A percentile compares a stretch with the other conserved stretches of the same genome.
Conservation (phyloP, 2,329 filamentous ascomycete species). For the Mariannaea sp. region DNA sequence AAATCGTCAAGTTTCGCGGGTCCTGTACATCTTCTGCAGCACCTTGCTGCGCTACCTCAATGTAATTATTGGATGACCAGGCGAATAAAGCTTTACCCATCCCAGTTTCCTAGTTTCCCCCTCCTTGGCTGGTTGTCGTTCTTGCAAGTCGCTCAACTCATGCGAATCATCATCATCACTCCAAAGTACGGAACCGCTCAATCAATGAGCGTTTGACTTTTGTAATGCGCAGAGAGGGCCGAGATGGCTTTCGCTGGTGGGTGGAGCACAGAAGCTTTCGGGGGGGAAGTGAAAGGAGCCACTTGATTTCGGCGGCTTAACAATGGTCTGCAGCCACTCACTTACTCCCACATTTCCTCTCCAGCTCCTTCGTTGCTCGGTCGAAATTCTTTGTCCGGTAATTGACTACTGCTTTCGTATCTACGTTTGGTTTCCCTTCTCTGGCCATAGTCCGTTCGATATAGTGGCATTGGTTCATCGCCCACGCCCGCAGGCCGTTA, state of each 20-base stretch:
- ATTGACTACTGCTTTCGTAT: neutral
- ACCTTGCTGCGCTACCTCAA: constrained; percentile 18
- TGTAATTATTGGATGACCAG: neutral
- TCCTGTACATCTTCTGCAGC: constrained; percentile 21
- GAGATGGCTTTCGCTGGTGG: constrained; percentile 12
- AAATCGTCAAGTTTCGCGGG: constrained; percentile 16
- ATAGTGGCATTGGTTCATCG: neutral
- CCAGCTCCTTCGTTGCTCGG: neutral
- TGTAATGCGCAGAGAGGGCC: neutral
- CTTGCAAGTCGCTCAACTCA: neutral
- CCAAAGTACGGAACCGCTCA: neutral
- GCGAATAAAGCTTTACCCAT: neutral
- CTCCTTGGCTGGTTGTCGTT: neutral
- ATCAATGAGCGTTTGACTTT: constrained; percentile 10
- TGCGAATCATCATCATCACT: constrained; percentile 8
- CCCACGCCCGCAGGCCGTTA: neutral
- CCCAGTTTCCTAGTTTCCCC: neutral
- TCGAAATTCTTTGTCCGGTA: constrained; percentile 4
- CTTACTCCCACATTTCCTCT: constrained; percentile 1
- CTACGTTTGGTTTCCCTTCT: too few relatives aligned
- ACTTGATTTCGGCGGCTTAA: constrained; percentile 7
- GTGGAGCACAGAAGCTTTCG: constrained; percentile 5
- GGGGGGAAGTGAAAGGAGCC: constrained; percentile 15
- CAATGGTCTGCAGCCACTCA: constrained; percentile 4
- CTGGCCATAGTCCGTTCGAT: constrained; percentile 1